Evolutionary conservation across 1,284 basidiomycete genomes (phyloP), one percentile per base, ranked within the genome.

Genomic region (Sanguinoderma infundibulare): DNA sequence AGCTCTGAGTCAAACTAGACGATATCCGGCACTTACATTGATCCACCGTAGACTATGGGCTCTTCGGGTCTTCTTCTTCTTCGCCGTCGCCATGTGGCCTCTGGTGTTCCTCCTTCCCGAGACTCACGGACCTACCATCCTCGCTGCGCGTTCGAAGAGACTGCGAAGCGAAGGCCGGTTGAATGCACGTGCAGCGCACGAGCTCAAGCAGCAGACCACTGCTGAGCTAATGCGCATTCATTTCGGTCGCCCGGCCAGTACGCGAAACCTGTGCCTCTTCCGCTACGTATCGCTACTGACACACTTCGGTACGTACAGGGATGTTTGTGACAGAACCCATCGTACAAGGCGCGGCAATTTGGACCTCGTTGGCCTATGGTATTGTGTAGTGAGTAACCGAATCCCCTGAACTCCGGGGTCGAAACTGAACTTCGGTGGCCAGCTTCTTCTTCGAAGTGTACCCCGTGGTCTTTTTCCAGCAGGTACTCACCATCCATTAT

Each of bases 41-140:
- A n/a, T n/a, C n/a, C n/a, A n/a, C n/a, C n/a, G n/a, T 36, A 73
- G 72, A 6, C 53, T 72, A 2, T 74, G 73, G 72, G 70, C 70
- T 14, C 39, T 74, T 10, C 55, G 59, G 1, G 62, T 73, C 8
- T 68, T 70, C 28, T 68, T 70, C 38, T 69, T 72, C 64, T 55
- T 72, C 53, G 53, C 57, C 17, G 39, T 71, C 28, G 69, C 61
- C 15, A 53, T 62, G 9, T 69, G 64, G 63, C 71, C 72, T 1
- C 55, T 73, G 1, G 64, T 71, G 5, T 66, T 70, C 15, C n/a
- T 71, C 4, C 59, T 73, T 10, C 71, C 69, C 5, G 73, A 74
- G 52, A 70, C 72, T 0, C 67, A 74, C 32, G 67, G 63, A 0
- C 73, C 72, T 0, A 68, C 65, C 3, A 69, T 74, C 20, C 66